Conservation (phyloP, 768 basidiomycete species). For the Phallus indusiatus region DNA sequence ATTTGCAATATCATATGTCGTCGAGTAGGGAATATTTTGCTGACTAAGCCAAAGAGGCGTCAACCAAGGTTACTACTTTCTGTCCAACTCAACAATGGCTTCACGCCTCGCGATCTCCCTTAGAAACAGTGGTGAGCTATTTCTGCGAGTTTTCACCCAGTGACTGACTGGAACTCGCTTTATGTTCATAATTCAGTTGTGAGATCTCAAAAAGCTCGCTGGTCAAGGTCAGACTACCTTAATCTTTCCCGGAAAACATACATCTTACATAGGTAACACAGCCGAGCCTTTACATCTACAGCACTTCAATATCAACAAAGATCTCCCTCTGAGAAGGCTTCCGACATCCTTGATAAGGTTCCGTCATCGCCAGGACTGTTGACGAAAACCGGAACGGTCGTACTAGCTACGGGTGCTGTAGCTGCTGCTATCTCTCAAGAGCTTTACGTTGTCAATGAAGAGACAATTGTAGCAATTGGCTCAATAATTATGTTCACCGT, state of each 20-base stretch:
- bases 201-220: constrained; percentile 31
- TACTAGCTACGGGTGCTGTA: constrained; percentile 80
- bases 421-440: constrained; percentile 95
- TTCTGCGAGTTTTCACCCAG: neutral
- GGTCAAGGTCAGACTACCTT: constrained; percentile 30
- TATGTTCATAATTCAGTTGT: constrained; percentile 13
- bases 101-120: constrained; percentile 20
- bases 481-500: constrained; percentile 76
- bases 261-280: constrained; percentile 21
- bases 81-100: constrained; percentile 14
- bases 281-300: constrained; percentile 43
- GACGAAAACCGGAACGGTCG: constrained; percentile 90
- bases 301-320: constrained; percentile 49
- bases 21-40: neutral
- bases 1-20: neutral
- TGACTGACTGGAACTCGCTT: neutral
- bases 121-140: constrained; percentile 15
- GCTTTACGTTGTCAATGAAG: constrained; percentile 96
- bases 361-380: constrained; percentile 79
- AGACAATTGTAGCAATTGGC: constrained; percentile 80
- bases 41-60: neutral
- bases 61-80: neutral
- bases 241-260: constrained; percentile 2
- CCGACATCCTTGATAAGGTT: constrained; percentile 80
- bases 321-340: constrained; percentile 79